Evolutionary conservation across 2,329 filamentous ascomycete species (phyloP), one percentile per base, ranked within the genome.

Genomic region (Aspergillus candidus): DNA sequence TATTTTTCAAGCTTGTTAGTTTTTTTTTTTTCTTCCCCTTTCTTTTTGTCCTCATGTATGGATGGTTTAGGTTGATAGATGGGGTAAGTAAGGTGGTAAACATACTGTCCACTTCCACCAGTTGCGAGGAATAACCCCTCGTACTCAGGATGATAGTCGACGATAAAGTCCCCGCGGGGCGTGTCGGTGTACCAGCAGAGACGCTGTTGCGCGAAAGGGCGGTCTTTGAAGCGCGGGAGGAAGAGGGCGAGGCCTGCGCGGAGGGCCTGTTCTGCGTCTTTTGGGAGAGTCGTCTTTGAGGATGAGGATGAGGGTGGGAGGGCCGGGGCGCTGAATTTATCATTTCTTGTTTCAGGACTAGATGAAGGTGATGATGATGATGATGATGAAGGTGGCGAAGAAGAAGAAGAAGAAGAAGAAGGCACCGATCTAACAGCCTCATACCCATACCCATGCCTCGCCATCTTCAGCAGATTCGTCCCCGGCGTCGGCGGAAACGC

Each of bases 161-260:
- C 73, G 33, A 87, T 71, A 66, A 83, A 87, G 55, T 87, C 79
- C 5, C 77, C 82, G 6, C 78, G 79, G 1, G 77, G 72, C 17
- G 83, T 86, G 62, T 87, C 83, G 1, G 78, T 79, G 59, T 87
- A 87, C 83, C 83, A 87, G 66, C 83, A 87, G 35, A 86, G 62
- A n/a, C 80, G 72, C 2, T 78, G 80, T 40, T 72, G 71, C 46
- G 66, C 66, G 69, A 83, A 85, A 0, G 76, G 75, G 4, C 82
- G 72, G 31, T 72, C 69, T 31, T 70, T 71, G 3, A 84, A 66
- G n/a, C 72, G 70, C 1, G 83, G 79, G 7, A 85, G 71, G 52
- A 84, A 74, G 43, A 77, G 71, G 2, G 65, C 66, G 11, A 88
- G 66, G 1, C 76, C 83, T 1, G 71, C 63, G 12, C 82, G 77